phyloP scores from a whole-genome alignment of 116 monocot genomes.

The Iris pallida region DNA sequence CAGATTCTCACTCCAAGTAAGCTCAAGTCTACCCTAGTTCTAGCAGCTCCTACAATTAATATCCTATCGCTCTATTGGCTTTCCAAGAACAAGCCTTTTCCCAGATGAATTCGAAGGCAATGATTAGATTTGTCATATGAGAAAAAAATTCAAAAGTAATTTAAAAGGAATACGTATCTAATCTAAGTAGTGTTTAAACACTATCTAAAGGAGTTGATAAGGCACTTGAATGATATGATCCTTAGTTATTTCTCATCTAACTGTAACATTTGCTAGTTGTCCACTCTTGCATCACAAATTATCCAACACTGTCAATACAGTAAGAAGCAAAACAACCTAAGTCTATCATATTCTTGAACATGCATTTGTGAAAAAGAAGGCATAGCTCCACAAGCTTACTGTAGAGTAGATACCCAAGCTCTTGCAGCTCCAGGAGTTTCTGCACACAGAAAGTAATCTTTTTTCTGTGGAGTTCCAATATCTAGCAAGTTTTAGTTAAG shows the following conservation, averaged over 20 bases:
- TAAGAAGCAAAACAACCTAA: too few species aligned
- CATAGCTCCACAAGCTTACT: slow-evolving; percentile 61
- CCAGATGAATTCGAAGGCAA: too few species aligned
- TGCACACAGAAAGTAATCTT: slow-evolving; percentile 92
- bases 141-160: too few species aligned
- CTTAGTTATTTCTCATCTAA: not conserved
- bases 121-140: too few species aligned
- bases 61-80: too few species aligned
- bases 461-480: slow-evolving; percentile 94
- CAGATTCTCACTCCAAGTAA: too few species aligned
- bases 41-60: too few species aligned
- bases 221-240: not conserved
- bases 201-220: not conserved
- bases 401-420: slow-evolving; percentile 97
- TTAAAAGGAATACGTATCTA: too few species aligned
- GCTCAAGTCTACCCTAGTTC: too few species aligned
- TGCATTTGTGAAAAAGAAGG: not conserved
- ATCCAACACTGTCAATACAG: too few species aligned
- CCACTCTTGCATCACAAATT: too few species aligned
- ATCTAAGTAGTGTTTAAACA: not conserved
- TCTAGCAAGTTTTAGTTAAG: slow-evolving; percentile 61
- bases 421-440: slow-evolving; percentile 98
- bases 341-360: not conserved
- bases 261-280: not conserved
- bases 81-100: too few species aligned